Evolutionary conservation across 1,284 basidiomycete genomes (phyloP).

Genomic region (Athelia sp.): DNA sequence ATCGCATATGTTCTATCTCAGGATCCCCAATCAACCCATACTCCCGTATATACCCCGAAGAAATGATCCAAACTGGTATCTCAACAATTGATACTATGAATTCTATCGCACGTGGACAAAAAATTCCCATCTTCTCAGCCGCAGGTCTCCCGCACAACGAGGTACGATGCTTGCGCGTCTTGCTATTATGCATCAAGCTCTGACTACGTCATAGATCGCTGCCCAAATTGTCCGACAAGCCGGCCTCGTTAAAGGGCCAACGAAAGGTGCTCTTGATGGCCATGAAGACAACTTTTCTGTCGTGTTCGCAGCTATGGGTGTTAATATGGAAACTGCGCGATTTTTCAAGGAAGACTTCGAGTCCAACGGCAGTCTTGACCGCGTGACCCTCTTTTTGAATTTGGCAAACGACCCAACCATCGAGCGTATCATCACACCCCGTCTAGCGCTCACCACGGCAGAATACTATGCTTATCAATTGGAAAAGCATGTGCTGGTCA

Average conservation of each 20-base stretch:
- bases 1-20: constrained; percentile 25
- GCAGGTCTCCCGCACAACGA: constrained; percentile 99
- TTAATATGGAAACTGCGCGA: constrained; percentile 99
- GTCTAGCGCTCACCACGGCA: constrained; percentile 95
- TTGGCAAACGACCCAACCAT: constrained; percentile 99
- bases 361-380: constrained; percentile 96
- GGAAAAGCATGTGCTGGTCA: constrained; percentile 99
- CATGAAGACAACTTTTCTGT: constrained; percentile 99
- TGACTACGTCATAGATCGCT: constrained; percentile 69
- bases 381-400: constrained; percentile 98
- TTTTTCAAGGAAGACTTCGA: constrained; percentile 99
- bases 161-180: constrained; percentile 36
- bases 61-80: constrained; percentile 99
- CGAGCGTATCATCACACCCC: constrained; percentile 99
- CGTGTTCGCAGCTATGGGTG: constrained; percentile 99
- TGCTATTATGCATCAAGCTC: not conserved
- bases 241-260: constrained; percentile 91
- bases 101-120: constrained; percentile 99
- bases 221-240: constrained; percentile 99
- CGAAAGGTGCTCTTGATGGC: constrained; percentile 96
- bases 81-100: constrained; percentile 99
- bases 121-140: constrained; percentile 99
- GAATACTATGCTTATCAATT: constrained; percentile 99
- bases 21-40: constrained; percentile 99
- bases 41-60: constrained; percentile 99